phyloP scores from a whole-genome alignment of 441 rosid genomes.

The Euphorbia schlechtendalii region DNA sequence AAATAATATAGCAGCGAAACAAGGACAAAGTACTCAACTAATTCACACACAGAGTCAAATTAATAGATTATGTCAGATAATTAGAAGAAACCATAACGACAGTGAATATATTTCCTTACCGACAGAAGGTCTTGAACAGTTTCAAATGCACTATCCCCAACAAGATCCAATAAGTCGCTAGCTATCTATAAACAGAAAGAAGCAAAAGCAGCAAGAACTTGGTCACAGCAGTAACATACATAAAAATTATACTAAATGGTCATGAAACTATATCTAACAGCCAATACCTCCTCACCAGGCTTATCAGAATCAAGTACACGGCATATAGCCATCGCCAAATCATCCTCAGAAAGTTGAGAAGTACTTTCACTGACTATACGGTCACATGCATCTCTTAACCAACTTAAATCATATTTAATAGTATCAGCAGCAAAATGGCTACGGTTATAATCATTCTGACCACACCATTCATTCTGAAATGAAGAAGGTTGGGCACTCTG shows the following conservation, averaged over 20 bases:
- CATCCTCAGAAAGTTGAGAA: conserved; percentile 82
- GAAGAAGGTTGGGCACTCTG: conserved; percentile 34
- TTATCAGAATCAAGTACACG: conserved; percentile 83
- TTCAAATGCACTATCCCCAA: conserved; percentile 89
- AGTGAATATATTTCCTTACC: conserved; percentile 41
- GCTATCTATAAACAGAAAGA: too few species aligned
- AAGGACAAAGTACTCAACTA: background rate
- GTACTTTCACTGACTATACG: conserved; percentile 50
- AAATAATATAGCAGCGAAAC: background rate
- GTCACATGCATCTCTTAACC: conserved; percentile 84
- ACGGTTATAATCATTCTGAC: conserved; percentile 25
- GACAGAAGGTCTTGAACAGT: conserved; percentile 74
- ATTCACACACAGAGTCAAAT: background rate
- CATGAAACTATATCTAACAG: conserved; percentile 15
- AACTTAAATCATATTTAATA: conserved; percentile 56
- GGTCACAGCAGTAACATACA: conserved; percentile 14
- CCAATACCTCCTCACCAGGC: conserved; percentile 87
- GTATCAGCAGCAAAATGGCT: conserved; percentile 28
- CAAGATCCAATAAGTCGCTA: conserved; percentile 84
- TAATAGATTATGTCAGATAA: background rate
- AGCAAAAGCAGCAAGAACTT: conserved; percentile 10
- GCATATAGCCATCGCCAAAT: conserved; percentile 88
- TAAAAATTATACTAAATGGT: conserved; percentile 15
- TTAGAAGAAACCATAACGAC: conserved; percentile 10
- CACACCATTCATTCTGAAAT: conserved; percentile 43